These are phyloP conservation scores for Acmispon strigosus DNA, from an alignment of 306 rosid genomes.

Conservation along the genomic window DNA sequence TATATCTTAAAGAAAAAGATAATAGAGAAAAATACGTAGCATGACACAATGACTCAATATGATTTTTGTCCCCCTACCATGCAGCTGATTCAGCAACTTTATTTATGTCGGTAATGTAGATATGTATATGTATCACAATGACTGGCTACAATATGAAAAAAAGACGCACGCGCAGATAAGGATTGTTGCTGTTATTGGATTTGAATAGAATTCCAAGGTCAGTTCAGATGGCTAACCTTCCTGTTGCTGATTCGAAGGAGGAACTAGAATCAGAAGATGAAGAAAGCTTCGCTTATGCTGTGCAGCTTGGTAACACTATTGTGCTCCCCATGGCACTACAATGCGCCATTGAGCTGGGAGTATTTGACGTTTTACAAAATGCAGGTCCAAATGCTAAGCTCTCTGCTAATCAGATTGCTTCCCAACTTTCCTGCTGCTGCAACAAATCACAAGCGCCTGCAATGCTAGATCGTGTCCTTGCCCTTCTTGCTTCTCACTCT, in stretches of 20 bases:
- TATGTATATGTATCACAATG: too few relatives aligned
- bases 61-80: too few relatives aligned
- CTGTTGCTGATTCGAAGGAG: too few relatives aligned
- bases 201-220: too few relatives aligned
- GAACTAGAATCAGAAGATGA: conserved; percentile 16
- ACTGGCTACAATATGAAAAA: too few relatives aligned
- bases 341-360: conserved; percentile 33
- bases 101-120: too few relatives aligned
- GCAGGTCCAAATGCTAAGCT: conserved; percentile 27
- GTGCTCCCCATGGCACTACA: conserved; percentile 36
- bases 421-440: conserved; percentile 21
- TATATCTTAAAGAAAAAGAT: too few relatives aligned
- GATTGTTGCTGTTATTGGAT: too few relatives aligned
- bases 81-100: too few relatives aligned
- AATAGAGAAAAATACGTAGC: too few relatives aligned
- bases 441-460: conserved; percentile 30
- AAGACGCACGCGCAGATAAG: too few relatives aligned
- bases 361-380: conserved; percentile 43
- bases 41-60: too few relatives aligned
- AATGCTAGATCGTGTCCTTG: conserved; percentile 53
- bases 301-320: conserved; percentile 3
- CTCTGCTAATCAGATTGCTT: conserved; percentile 33
- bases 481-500: conserved; percentile 35
- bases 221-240: not conserved
- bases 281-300: conserved; percentile 32